Percentiles rank a stretch among this genome's conserved stretches.
phyloP scores from a whole-genome alignment of 1,284 basidiomycete genomes.

The Sporisorium scitamineum region DNA sequence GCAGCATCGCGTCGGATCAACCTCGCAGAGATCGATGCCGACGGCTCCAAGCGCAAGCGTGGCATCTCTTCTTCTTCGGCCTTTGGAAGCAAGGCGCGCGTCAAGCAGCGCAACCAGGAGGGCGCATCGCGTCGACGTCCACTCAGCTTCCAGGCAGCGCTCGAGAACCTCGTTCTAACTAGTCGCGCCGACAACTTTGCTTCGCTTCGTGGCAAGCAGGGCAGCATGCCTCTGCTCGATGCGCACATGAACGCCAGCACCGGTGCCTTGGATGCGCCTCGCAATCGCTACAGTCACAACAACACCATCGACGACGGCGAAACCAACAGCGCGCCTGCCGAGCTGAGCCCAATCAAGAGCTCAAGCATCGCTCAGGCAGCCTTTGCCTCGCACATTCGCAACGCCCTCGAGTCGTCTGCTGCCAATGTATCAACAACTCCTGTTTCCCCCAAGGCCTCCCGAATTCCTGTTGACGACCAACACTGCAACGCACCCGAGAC shows the following conservation, averaged over 20 bases:
- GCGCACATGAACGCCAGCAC: slow-evolving; percentile 38
- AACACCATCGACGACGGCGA: slow-evolving; percentile 15
- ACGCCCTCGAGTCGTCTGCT: slow-evolving; percentile 21
- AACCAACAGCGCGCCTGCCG: slow-evolving; percentile 45
- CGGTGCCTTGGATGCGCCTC: slow-evolving; percentile 41
- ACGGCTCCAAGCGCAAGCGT: slow-evolving; percentile 38
- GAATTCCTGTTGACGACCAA: not conserved
- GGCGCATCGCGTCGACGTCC: slow-evolving; percentile 50
- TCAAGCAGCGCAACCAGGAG: slow-evolving; percentile 57
- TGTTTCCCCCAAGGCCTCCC: slow-evolving; percentile 4
- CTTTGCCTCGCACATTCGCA: slow-evolving; percentile 33
- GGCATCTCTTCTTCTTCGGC: slow-evolving; percentile 60
- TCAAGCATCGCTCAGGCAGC: slow-evolving; percentile 39
- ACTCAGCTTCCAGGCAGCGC: slow-evolving; percentile 60
- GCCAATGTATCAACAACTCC: not conserved
- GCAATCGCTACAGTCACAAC: slow-evolving; percentile 13
- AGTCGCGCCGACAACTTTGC: slow-evolving; percentile 45
- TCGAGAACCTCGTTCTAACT: slow-evolving; percentile 51
- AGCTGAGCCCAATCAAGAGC: slow-evolving; percentile 39
- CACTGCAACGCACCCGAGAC: slow-evolving; percentile 47
- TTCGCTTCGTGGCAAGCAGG: slow-evolving; percentile 41
- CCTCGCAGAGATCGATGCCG: slow-evolving; percentile 25
- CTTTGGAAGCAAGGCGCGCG: slow-evolving; percentile 59
- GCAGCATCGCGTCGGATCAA: slow-evolving; percentile 36
- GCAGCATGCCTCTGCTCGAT: slow-evolving; percentile 43